These are phyloP conservation scores for Fusarium tanahbumbuense DNA, from an alignment of 2,329 filamentous ascomycete genomes.

Conservation along the genomic window DNA sequence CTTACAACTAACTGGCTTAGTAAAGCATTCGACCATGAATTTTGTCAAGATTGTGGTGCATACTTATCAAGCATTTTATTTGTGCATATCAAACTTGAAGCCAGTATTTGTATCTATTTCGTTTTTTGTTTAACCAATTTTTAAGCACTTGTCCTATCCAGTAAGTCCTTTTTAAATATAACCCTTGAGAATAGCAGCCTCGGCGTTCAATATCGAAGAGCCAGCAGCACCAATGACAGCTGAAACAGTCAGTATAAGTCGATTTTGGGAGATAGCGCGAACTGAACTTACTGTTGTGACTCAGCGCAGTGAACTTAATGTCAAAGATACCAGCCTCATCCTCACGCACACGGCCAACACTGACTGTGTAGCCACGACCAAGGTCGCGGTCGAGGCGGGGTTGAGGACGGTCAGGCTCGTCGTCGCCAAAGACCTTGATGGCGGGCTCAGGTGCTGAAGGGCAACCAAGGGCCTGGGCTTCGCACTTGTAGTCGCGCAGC, in stretches of 20 bases:
- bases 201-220: constrained; percentile 93
- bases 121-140: constrained; percentile 1
- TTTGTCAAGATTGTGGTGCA: not conserved
- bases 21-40: not conserved
- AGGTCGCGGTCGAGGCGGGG: constrained; percentile 90
- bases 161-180: constrained; percentile 66
- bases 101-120: constrained; percentile 5
- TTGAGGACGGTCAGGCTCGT: constrained; percentile 90
- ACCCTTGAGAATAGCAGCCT: constrained; percentile 91
- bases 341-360: constrained; percentile 86
- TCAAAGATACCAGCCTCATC: constrained; percentile 93
- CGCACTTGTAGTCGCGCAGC: constrained; percentile 81
- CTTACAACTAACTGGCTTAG: not conserved
- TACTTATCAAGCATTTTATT: not conserved
- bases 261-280: not conserved
- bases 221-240: constrained; percentile 96
- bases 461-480: constrained; percentile 85
- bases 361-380: constrained; percentile 87
- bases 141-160: not conserved
- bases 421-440: constrained; percentile 79
- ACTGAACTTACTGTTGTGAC: constrained; percentile 74
- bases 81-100: not conserved
- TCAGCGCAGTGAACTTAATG: constrained; percentile 92
- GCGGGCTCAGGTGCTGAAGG: constrained; percentile 84
- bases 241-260: constrained; percentile 45